Conservation (phyloP, 495 filamentous ascomycete genomes). For the Letharia lupina region DNA sequence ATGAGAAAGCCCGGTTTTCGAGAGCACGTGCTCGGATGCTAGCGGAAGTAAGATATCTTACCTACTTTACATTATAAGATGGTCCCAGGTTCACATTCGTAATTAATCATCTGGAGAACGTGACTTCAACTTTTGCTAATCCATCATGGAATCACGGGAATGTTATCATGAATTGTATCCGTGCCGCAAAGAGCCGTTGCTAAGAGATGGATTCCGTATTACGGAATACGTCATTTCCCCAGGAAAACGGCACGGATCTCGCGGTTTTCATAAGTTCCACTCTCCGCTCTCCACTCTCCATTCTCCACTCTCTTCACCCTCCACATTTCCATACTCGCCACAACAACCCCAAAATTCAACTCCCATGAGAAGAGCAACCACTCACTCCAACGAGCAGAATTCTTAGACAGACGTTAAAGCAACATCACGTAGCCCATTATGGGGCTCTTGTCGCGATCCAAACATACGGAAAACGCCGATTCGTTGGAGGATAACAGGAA, state of each 20-base stretch:
- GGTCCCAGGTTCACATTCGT: too few relatives aligned
- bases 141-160: too few relatives aligned
- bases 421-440: background rate
- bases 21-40: background rate
- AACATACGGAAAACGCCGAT: slow-evolving; percentile 4
- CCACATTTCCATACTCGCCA: background rate
- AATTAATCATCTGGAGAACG: background rate
- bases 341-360: background rate
- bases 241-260: background rate
- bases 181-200: background rate
- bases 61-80: too few relatives aligned
- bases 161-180: background rate
- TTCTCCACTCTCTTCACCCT: background rate
- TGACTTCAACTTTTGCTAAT: background rate
- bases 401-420: background rate
- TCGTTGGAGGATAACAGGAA: background rate
- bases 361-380: background rate
- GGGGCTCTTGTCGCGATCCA: slow-evolving; percentile 10
- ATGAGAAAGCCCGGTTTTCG: background rate
- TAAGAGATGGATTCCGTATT: background rate
- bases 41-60: background rate
- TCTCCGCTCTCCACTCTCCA: background rate
- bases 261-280: background rate
- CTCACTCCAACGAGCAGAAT: background rate
- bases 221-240: background rate